Evolutionary conservation across 2,329 filamentous ascomycete genomes (phyloP).

Genomic region (Monilinia polystroma): DNA sequence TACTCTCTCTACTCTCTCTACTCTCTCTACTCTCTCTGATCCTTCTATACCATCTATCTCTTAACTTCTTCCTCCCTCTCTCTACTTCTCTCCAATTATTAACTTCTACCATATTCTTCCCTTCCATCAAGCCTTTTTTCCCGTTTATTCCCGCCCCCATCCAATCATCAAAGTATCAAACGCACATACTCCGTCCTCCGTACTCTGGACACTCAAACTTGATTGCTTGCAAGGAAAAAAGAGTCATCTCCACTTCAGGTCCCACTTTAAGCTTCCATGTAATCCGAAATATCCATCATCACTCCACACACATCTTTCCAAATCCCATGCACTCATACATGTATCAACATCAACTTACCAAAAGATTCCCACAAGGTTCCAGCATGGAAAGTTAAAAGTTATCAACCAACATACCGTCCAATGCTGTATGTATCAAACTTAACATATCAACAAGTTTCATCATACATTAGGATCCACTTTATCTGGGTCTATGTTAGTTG

Average conservation of each 20-base stretch:
- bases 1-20: too few relatives aligned
- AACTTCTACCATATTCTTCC: too few relatives aligned
- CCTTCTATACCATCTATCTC: background rate
- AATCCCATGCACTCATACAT: background rate
- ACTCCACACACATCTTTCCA: constrained; percentile 12
- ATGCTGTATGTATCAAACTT: too few relatives aligned
- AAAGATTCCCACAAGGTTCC: background rate
- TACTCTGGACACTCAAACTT: background rate
- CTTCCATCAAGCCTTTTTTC: background rate
- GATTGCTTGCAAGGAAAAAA: background rate
- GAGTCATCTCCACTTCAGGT: background rate
- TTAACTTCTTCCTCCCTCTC: background rate
- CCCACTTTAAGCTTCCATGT: background rate
- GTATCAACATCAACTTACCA: background rate
- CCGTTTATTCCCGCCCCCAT: background rate
- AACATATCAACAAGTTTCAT: background rate
- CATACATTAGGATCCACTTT: background rate
- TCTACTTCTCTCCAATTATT: too few relatives aligned
- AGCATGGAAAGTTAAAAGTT: background rate
- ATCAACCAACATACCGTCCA: too few relatives aligned
- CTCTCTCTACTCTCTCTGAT: too few relatives aligned
- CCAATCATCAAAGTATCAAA: background rate
- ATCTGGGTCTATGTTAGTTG: background rate
- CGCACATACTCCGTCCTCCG: too few relatives aligned
- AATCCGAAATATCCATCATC: background rate